Base-by-base conservation (phyloP, 805 yeast genomes). In the Candida arabinofermentans region DNA sequence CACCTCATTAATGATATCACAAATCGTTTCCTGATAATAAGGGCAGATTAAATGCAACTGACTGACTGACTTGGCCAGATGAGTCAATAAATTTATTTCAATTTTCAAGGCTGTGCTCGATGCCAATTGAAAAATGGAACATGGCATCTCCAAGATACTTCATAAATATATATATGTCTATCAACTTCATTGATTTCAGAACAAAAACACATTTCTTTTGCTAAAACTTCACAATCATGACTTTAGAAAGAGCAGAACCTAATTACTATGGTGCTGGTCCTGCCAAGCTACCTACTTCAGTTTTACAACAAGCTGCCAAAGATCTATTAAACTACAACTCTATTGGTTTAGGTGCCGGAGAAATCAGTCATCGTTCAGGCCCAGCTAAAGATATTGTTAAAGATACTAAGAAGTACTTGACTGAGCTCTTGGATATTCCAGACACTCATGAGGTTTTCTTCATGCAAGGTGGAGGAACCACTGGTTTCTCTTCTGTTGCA, bases 201-300 rank as follows among this genome's bases (percentile, higher is more conserved):
- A n/a, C n/a, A n/a, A n/a, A n/a, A n/a, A n/a, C n/a, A n/a, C n/a
- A n/a, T n/a, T n/a, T n/a, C n/a, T n/a, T n/a, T n/a, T n/a, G n/a
- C n/a, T n/a, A 31, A 16, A 17, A 26, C 24, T 12, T 13, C 6
- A 24, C 6, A 7, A 40, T 18, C 21, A 61, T 59, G 65, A 48
- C 73, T 10, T 64, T 81, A 40, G 73, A 76, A 36, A 78, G 91
- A 69, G 81, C 73, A 61, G 81, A 81, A 57, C 88, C 89, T 42
- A 70, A 77, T 57, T 86, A 93, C 62, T 93, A 88, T 57, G 99
- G 98, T 43, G 98, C 99, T n/a, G 99, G 99, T 12, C 99, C 99
- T 37, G 99, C 99, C 1, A 74, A 82, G 39, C 72, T 93, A 34
- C 97, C 98, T 26, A 80, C 91, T 3, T 58, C 65, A 4, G 98